These are phyloP conservation scores for Iris pallida DNA, from an alignment of 116 monocot species.

Conservation along the genomic window DNA sequence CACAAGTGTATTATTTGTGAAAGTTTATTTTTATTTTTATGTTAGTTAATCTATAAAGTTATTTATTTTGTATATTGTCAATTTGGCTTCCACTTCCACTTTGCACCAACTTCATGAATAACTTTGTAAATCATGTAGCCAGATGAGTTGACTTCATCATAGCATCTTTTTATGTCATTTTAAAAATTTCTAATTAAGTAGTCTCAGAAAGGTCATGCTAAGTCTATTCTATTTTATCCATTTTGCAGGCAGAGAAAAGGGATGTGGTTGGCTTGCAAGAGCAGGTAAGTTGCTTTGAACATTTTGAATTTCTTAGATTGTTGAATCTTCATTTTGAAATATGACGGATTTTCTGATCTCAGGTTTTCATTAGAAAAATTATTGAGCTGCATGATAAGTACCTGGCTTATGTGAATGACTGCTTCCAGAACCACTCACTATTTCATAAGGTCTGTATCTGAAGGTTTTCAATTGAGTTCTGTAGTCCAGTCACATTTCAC, in stretches of 20 bases:
- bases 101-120: no score
- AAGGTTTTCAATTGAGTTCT: neutral
- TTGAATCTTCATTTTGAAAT: neutral
- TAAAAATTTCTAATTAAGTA: no score
- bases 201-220: no score
- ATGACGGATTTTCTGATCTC: neutral
- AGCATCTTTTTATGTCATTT: no score
- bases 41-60: no score
- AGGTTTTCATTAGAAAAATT: constrained; percentile 35
- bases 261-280: constrained; percentile 38
- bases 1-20: no score
- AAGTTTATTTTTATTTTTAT: no score
- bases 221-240: no score
- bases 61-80: no score
- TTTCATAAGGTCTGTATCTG: constrained; percentile 33
- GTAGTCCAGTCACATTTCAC: neutral
- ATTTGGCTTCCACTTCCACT: no score
- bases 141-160: no score
- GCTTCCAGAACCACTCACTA: constrained; percentile 29
- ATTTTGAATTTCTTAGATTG: neutral
- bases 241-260: constrained; percentile 32
- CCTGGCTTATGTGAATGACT: constrained; percentile 24
- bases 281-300: constrained; percentile 9
- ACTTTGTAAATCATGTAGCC: no score
- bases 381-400: constrained; percentile 43